phyloP scores from a whole-genome alignment of 495 filamentous ascomycete species.

The Neurospora tetraspora region DNA sequence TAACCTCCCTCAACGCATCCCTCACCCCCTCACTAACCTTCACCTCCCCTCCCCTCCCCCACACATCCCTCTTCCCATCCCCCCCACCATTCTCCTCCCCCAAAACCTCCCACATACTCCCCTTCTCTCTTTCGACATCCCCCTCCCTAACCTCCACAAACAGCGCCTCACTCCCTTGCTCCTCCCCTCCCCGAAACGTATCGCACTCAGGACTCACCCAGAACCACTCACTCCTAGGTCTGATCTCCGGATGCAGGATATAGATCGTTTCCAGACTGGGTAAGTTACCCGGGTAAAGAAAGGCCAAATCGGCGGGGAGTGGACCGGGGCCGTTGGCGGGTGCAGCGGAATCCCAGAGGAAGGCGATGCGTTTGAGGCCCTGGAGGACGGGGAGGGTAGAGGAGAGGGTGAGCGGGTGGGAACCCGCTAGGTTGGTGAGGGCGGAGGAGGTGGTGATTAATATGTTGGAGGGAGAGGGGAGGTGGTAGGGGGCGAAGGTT shows the following conservation, averaged over 20 bases:
- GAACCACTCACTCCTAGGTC: neutral
- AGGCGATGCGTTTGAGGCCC: neutral
- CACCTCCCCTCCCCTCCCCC: neutral
- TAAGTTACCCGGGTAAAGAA: neutral
- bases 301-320: neutral
- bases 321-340: neutral
- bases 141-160: neutral
- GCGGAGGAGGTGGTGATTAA: neutral
- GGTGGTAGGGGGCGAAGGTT: neutral
- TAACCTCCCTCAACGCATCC: neutral
- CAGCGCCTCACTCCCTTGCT: neutral
- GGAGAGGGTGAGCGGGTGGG: neutral
- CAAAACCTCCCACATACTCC: neutral
- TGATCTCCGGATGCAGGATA: neutral
- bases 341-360: neutral
- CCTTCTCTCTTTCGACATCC: neutral
- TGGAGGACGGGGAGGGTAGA: neutral
- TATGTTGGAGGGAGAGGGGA: neutral
- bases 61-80: neutral
- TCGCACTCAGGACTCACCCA: neutral
- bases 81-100: neutral
- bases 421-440: neutral
- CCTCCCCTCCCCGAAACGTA: neutral
- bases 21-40: neutral
- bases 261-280: neutral